Evolutionary conservation across 306 rosid genomes (phyloP).

Genomic region (Medicago arabica): DNA sequence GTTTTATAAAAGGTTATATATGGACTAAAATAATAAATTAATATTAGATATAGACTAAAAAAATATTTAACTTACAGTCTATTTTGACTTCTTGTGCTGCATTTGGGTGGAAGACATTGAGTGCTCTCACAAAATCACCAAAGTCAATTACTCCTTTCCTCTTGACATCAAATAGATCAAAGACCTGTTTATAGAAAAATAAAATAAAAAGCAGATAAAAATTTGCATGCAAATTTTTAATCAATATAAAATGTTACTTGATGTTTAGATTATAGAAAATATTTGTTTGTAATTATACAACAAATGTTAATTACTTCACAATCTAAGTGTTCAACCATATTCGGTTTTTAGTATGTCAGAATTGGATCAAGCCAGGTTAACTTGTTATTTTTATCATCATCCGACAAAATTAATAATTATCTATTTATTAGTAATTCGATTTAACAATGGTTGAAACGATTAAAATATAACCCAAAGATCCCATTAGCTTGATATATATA

Average conservation of each 20-base stretch:
- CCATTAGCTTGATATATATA: no score
- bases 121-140: slow-evolving; percentile 91
- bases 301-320: background rate
- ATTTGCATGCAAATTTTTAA: slow-evolving; percentile 52
- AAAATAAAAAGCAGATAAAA: slow-evolving; percentile 52
- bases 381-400: no score
- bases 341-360: no score
- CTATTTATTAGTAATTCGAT: no score
- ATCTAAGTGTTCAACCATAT: background rate
- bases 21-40: no score
- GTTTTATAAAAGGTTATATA: no score
- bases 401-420: no score
- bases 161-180: slow-evolving; percentile 89
- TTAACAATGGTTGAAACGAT: no score
- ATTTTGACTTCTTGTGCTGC: slow-evolving; percentile 73
- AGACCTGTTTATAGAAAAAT: slow-evolving; percentile 51
- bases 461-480: no score
- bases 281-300: background rate
- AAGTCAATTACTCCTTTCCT: slow-evolving; percentile 79
- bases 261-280: no score
- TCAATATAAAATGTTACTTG: slow-evolving; percentile 22
- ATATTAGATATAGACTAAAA: no score
- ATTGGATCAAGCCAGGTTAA: no score
- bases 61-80: slow-evolving; percentile 66
- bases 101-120: slow-evolving; percentile 87